Percentiles rank a stretch among this genome's conserved stretches.
Conservation (phyloP, 2,329 filamentous ascomycete genomes). For the Colletotrichum truncatum region DNA sequence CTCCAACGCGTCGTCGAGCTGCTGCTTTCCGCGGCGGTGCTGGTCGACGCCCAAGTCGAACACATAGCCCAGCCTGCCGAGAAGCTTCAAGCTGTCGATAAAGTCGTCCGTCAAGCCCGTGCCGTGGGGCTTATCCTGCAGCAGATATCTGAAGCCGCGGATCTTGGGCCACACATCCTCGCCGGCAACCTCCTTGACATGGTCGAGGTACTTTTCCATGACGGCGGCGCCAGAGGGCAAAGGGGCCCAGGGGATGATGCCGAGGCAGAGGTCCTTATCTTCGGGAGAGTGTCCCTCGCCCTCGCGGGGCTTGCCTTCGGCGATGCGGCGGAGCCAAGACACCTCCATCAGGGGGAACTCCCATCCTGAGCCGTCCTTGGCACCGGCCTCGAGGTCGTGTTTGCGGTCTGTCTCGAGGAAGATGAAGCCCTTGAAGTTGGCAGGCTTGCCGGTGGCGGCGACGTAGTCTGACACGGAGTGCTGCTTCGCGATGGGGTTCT, state of each 20-base stretch:
- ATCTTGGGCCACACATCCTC: conserved; percentile 70
- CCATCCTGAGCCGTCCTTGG: conserved; percentile 66
- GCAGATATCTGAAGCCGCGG: conserved; percentile 82
- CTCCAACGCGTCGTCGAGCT: conserved; percentile 75
- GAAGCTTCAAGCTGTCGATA: conserved; percentile 70
- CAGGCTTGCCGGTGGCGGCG: conserved; percentile 50
- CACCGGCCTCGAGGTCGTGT: conserved; percentile 61
- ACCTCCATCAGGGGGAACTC: conserved; percentile 77
- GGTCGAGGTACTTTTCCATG: conserved; percentile 71
- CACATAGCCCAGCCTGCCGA: conserved; percentile 69
- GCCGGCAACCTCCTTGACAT: conserved; percentile 70
- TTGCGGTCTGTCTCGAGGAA: conserved; percentile 86
- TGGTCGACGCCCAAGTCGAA: conserved; percentile 91
- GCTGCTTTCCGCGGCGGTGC: conserved; percentile 77
- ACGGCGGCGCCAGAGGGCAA: conserved; percentile 69
- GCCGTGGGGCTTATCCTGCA: conserved; percentile 79
- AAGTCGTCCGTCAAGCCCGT: conserved; percentile 72
- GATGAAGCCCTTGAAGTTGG: conserved; percentile 73
- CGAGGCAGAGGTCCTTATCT: conserved; percentile 68
- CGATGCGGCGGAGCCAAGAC: conserved; percentile 72
- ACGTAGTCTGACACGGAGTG: conserved; percentile 73
- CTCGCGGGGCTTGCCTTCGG: conserved; percentile 63
- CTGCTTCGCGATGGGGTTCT: conserved; percentile 68
- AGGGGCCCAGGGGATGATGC: conserved; percentile 87
- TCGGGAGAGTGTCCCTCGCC: conserved; percentile 66